Percentiles rank a stretch among this genome's conserved stretches.
phyloP scores from a whole-genome alignment of 2,329 filamentous ascomycete genomes.

The Penicillium sp. region DNA sequence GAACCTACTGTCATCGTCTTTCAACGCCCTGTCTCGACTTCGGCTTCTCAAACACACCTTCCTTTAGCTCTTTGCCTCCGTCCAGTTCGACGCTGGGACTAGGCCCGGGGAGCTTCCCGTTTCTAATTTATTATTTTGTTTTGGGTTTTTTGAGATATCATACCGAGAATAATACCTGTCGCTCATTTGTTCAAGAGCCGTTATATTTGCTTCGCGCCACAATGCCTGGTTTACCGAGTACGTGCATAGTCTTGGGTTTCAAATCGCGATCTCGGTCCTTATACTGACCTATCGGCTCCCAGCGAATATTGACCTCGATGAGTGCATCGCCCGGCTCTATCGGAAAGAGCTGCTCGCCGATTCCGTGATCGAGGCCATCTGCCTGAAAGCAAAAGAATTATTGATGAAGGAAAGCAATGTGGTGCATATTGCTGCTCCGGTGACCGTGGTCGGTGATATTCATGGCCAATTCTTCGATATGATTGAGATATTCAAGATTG shows the following conservation, averaged over 20 bases:
- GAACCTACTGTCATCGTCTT: neutral
- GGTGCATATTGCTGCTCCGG: conserved; percentile 90
- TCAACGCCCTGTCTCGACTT: neutral
- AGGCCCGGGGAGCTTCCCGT: neutral
- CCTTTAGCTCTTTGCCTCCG: neutral
- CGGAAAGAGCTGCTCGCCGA: conserved; percentile 96
- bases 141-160: neutral
- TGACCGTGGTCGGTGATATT: conserved; percentile 97
- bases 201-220: conserved; percentile 13
- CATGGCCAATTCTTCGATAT: conserved; percentile 99
- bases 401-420: conserved; percentile 99
- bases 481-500: conserved; percentile 98
- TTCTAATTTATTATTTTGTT: neutral
- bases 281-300: conserved; percentile 17
- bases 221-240: conserved; percentile 50
- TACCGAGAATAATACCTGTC: neutral
- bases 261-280: neutral
- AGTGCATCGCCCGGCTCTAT: conserved; percentile 95
- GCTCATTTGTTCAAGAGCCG: neutral
- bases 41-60: neutral
- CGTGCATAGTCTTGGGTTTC: conserved; percentile 15
- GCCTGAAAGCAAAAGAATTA: conserved; percentile 97
- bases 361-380: conserved; percentile 98
- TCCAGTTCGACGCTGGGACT: neutral
- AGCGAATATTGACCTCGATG: conserved; percentile 97